Base-by-base conservation (phyloP, 2,329 filamentous ascomycete species). In the Onygenales sp. region DNA sequence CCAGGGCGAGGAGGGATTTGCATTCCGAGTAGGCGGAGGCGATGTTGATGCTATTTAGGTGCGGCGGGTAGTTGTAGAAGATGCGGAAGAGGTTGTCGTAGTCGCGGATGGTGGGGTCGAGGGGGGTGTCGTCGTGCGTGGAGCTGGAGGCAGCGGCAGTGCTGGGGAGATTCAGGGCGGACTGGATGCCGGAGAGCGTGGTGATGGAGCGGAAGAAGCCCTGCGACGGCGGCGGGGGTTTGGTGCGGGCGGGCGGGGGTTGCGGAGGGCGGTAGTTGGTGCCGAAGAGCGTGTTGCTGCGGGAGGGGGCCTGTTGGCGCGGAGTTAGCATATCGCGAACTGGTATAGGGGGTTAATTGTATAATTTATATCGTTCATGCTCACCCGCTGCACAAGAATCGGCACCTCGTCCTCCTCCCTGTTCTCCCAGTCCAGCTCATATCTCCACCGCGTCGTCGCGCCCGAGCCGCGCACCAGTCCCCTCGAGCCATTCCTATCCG, bases 21-120 rank as follows among this genome's bases (percentile, higher is more conserved):
- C 89, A 95, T 70, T 96, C 89, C 43, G 93, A 85, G 66, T 96
- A 96, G 27, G 91, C 90, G 57, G 90, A 86, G 52, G 90, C 89
- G 59, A 97, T 95, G 68, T 93, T 95, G 68, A 93, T 79, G 31
- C 82, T 80, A 70, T 95, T 91, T 35, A 97, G 79, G 0, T 83
- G 66, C 0, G 92, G 92, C 0, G 89, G 76, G 67, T 94, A 88
- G 69, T 96, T 95, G 77, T 97, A 97, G 75, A 96, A 95, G 57
- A 93, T 86, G 62, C 91, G 87, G 68, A 97, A 94, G 21, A 97
- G 79, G 68, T 96, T 96, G 68, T 95, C 90, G 70, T 97, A 96
- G 72, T 96, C 89, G 61, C 89, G 87, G 46, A 96, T 78, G 21
- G 90, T 79, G 59, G 94, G 88, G 63, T 88, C 78, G 9, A 59